A percentile compares a stretch with the other conserved stretches of the same genome.
Conservation (phyloP, 1,284 basidiomycete genomes). For the Takashimella koratensis region DNA sequence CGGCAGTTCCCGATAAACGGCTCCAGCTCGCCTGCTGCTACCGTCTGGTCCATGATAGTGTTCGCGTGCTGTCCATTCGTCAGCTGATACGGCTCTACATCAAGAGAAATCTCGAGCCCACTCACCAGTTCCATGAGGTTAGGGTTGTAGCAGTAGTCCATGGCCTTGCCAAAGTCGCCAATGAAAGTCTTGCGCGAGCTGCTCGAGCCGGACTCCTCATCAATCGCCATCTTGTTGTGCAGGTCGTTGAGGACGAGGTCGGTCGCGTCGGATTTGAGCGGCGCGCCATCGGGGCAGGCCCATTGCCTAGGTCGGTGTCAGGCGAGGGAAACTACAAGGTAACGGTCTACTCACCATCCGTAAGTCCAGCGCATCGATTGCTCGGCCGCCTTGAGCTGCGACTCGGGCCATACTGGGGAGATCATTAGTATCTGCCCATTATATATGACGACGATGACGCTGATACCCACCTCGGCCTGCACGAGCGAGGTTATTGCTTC, state of each 20-base stretch:
- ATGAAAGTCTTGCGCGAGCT: conserved; percentile 28
- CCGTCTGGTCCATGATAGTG: conserved; percentile 9
- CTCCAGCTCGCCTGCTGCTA: conserved; percentile 10
- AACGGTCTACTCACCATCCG: conserved; percentile 25
- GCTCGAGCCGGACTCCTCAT: not conserved
- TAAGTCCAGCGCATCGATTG: conserved; percentile 31
- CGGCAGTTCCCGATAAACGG: conserved; percentile 28
- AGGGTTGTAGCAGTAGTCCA: conserved; percentile 41
- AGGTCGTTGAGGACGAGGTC: conserved; percentile 35
- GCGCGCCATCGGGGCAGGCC: conserved; percentile 34
- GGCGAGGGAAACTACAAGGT: conserved; percentile 1
- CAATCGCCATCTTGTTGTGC: not conserved
- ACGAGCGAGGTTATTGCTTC: conserved; percentile 23
- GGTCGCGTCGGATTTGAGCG: conserved; percentile 24
- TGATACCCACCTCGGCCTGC: conserved; percentile 22
- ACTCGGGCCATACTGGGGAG: conserved; percentile 26
- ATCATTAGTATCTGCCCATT: not conserved
- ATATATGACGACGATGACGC: not conserved
- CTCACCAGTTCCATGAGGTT: conserved; percentile 32
- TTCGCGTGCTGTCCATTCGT: conserved; percentile 12
- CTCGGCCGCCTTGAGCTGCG: conserved; percentile 29
- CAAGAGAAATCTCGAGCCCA: no score
- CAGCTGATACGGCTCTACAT: no score
- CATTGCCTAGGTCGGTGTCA: conserved; percentile 22
- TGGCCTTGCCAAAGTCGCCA: conserved; percentile 30